Percentiles rank a stretch among this genome's conserved stretches.
Evolutionary conservation across 2,329 filamentous ascomycete species (phyloP).

Genomic region (Diaporthe sp.): DNA sequence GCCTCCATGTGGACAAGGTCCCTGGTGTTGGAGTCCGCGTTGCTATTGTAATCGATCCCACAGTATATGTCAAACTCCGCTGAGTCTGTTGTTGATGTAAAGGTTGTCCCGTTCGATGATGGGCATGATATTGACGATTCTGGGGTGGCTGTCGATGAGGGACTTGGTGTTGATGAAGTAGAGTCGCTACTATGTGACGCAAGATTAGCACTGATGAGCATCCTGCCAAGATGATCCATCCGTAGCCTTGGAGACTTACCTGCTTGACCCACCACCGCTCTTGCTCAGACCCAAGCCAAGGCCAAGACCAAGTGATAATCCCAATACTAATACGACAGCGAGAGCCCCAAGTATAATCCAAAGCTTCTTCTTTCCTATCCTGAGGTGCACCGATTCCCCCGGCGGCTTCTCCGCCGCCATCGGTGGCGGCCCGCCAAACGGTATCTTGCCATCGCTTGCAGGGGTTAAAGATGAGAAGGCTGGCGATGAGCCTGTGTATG

Average conservation of each 20-base stretch:
- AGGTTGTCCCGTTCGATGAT: conserved; percentile 4
- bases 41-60: conserved; percentile 22
- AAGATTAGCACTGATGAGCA: background rate
- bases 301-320: conserved; percentile 12
- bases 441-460: conserved; percentile 10
- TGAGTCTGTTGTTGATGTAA: background rate
- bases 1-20: conserved; percentile 12
- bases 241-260: background rate
- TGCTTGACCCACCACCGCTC: background rate
- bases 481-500: background rate
- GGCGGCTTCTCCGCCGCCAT: background rate
- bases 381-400: background rate
- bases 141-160: background rate
- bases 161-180: conserved; percentile 20
- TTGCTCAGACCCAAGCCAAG: conserved; percentile 23
- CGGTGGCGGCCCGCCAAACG: background rate
- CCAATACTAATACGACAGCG: background rate
- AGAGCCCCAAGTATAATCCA: background rate
- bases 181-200: background rate
- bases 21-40: background rate
- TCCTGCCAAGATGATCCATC: no score
- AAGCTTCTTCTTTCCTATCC: conserved; percentile 5
- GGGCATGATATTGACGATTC: conserved; percentile 18
- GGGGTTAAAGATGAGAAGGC: conserved; percentile 4
- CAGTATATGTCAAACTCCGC: background rate